Evolutionary conservation across 2,329 filamentous ascomycete genomes (phyloP).

Genomic region (Botryotinia calthae): DNA sequence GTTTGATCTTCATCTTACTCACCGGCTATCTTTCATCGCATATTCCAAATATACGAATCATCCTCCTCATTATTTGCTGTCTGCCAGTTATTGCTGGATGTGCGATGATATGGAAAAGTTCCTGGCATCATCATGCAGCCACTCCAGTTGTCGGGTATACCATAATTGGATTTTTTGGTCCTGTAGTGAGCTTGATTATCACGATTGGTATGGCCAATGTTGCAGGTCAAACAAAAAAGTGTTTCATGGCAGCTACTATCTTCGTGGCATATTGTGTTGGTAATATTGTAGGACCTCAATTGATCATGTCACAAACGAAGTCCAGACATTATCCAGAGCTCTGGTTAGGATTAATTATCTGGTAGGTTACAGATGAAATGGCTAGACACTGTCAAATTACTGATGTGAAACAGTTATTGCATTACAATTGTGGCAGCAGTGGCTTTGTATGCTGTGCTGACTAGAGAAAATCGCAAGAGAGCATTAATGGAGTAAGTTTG

Average conservation of each 20-base stretch:
- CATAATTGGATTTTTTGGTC: conserved; percentile 44
- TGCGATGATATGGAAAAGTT: conserved; percentile 69
- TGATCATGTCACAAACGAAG: conserved; percentile 66
- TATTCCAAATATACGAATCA: conserved; percentile 61
- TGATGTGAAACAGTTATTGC: conserved; percentile 52
- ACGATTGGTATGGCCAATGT: conserved; percentile 64
- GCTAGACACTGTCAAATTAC: background rate
- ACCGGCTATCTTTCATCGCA: conserved; percentile 63
- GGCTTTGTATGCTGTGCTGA: conserved; percentile 57
- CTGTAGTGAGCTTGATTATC: conserved; percentile 63
- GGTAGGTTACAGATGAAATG: conserved; percentile 38
- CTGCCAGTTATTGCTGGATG: conserved; percentile 74
- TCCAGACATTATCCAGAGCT: conserved; percentile 66
- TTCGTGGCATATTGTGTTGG: conserved; percentile 75
- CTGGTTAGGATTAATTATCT: conserved; percentile 67
- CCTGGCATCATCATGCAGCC: conserved; percentile 62
- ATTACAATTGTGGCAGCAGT: conserved; percentile 61
- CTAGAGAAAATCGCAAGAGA: conserved; percentile 55
- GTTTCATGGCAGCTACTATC: conserved; percentile 69
- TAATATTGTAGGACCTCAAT: conserved; percentile 73
- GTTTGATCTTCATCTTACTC: conserved; percentile 62
- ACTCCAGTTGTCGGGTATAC: conserved; percentile 56
- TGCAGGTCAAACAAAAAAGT: conserved; percentile 75
- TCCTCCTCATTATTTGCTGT: conserved; percentile 64
- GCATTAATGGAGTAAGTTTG: conserved; percentile 40